Percentiles rank a stretch among this genome's conserved stretches.
These are phyloP conservation scores for Aspergillus asperescens DNA, from an alignment of 495 filamentous ascomycete genomes.

Conservation along the genomic window DNA sequence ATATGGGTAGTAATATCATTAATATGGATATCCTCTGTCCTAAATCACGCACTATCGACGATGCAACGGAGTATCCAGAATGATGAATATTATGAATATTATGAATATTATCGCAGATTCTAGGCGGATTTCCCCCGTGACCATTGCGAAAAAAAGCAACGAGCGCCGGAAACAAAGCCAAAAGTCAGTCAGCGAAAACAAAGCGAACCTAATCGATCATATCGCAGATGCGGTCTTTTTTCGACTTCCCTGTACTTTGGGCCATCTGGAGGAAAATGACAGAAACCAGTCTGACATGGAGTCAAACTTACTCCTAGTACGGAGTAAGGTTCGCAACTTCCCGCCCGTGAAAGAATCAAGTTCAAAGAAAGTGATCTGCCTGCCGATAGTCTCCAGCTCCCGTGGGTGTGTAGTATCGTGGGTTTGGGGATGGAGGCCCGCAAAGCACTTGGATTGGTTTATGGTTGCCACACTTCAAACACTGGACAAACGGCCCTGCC, in stretches of 20 bases:
- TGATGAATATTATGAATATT: too few relatives aligned
- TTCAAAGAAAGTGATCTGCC: not conserved
- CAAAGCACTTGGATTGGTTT: not conserved
- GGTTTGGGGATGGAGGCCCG: not conserved
- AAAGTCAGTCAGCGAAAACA: not conserved
- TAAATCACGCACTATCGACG: not conserved
- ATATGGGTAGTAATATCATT: too few relatives aligned
- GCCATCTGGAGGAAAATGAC: conserved; percentile 4
- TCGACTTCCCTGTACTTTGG: not conserved
- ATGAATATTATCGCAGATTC: too few relatives aligned
- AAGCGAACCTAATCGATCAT: conserved; percentile 8
- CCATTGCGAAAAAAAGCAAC: conserved; percentile 5
- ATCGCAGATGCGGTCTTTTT: not conserved
- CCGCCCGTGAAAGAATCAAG: not conserved
- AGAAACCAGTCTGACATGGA: conserved; percentile 3
- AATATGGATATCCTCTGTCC: not conserved
- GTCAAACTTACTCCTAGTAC: too few relatives aligned
- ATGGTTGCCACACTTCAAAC: too few relatives aligned
- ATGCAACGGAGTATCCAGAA: not conserved
- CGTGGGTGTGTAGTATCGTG: not conserved
- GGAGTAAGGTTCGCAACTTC: not conserved
- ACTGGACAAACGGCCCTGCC: too few relatives aligned
- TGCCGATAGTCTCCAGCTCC: conserved; percentile 5
- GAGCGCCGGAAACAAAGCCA: conserved; percentile 3
- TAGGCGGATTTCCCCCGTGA: conserved; percentile 17